Conservation (phyloP, 1,284 basidiomycete genomes). For the Austroboletus novae-zelandiae region DNA sequence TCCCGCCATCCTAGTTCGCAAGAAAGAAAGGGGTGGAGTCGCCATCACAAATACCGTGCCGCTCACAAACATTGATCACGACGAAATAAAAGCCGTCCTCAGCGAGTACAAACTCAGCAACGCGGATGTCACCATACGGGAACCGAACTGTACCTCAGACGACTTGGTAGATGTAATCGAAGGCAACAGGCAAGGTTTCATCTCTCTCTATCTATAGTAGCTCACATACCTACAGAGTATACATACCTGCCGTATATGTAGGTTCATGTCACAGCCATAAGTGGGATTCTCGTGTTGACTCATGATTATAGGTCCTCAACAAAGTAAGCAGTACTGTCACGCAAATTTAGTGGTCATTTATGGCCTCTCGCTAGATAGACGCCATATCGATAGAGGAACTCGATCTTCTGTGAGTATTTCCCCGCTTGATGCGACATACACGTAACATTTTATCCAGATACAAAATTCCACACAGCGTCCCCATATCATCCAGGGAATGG, state of each 20-base stretch:
- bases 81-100: conserved; percentile 95
- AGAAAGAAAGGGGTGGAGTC: conserved; percentile 94
- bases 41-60: conserved; percentile 95
- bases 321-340: conserved; percentile 46
- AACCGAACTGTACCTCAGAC: conserved; percentile 91
- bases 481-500: conserved; percentile 92
- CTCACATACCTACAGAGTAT: conserved; percentile 60
- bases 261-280: conserved; percentile 27
- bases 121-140: conserved; percentile 91
- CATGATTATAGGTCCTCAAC: conserved; percentile 59
- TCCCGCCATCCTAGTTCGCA: conserved; percentile 85
- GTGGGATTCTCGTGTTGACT: conserved; percentile 4
- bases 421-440: neutral
- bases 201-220: neutral
- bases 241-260: conserved; percentile 90
- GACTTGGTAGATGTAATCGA: conserved; percentile 98
- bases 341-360: conserved; percentile 7
- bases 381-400: conserved; percentile 98
- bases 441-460: conserved; percentile 45
- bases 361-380: conserved; percentile 72
- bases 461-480: conserved; percentile 94
- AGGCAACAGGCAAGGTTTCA: conserved; percentile 69
- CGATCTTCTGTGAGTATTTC: conserved; percentile 72
- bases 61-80: conserved; percentile 93
- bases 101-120: conserved; percentile 92